Conservation (phyloP, 73 alveolate genomes). For the Tetrahymena borealis region DNA sequence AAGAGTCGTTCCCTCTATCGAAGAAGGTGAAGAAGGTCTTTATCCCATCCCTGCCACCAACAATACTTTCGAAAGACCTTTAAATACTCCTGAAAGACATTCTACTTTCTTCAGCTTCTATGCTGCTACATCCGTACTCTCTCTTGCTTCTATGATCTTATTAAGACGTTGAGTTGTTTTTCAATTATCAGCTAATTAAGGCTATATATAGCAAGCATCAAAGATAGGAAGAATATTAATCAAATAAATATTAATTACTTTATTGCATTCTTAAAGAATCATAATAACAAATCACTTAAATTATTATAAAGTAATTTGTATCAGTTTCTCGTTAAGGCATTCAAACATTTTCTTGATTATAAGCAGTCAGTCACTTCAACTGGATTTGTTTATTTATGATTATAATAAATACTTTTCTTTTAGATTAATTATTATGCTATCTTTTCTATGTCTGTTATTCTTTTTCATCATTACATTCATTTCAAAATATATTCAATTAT, state of each 20-base stretch:
- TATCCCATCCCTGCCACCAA: slow-evolving; percentile 46
- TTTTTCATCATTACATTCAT: too few species aligned
- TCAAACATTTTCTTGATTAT: not conserved
- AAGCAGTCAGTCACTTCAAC: not conserved
- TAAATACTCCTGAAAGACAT: slow-evolving; percentile 28
- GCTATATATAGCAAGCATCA: not conserved
- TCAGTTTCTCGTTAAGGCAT: not conserved
- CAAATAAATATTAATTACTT: not conserved
- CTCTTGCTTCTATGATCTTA: slow-evolving; percentile 8
- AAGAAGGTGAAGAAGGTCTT: slow-evolving; percentile 31
- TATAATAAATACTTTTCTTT: not conserved
- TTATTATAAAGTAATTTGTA: not conserved
- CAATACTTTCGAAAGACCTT: slow-evolving; percentile 32
- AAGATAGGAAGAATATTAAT: not conserved
- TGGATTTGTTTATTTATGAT: not conserved
- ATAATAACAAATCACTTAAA: not conserved
- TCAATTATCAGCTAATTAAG: not conserved
- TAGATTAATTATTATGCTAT: not conserved
- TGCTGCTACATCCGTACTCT: slow-evolving; percentile 25
- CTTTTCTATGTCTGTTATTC: not conserved
- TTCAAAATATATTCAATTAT: too few species aligned
- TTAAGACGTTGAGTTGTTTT: slow-evolving; percentile 9
- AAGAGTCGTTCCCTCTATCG: slow-evolving; percentile 27
- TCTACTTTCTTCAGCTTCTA: slow-evolving; percentile 18
- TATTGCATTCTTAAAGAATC: not conserved